phyloP scores from a whole-genome alignment of 169 alveolate species.

The Toxoplasma gondii region DNA sequence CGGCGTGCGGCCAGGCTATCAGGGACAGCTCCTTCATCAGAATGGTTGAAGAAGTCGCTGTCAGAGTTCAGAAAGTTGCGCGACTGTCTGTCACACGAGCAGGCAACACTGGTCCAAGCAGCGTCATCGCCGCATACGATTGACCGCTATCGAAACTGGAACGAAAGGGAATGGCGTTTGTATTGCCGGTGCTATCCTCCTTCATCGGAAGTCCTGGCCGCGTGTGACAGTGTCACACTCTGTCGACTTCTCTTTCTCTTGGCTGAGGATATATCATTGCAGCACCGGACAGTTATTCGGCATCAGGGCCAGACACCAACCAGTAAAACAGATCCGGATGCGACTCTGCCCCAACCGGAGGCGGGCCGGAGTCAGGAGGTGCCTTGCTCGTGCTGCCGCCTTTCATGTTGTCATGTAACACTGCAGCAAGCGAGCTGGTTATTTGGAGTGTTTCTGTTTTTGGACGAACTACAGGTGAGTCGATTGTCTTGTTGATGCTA shows the following conservation, averaged over 20 bases:
- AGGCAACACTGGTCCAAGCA: not conserved
- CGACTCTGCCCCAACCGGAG: not conserved
- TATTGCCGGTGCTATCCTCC: conserved; percentile 42
- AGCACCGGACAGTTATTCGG: not conserved
- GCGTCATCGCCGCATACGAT: not conserved
- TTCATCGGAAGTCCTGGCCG: not conserved
- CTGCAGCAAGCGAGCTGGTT: conserved; percentile 38
- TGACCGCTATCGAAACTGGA: not conserved
- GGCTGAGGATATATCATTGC: not conserved
- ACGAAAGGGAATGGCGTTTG: not conserved
- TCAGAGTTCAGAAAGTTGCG: not conserved
- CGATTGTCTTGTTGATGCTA: not conserved
- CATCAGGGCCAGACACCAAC: not conserved
- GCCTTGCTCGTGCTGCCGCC: conserved; percentile 25
- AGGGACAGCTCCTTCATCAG: not conserved
- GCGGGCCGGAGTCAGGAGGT: not conserved
- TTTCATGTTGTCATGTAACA: not conserved
- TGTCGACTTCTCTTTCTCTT: conserved; percentile 19
- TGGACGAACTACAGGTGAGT: conserved; percentile 32
- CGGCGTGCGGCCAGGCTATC: not conserved
- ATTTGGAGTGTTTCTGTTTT: not conserved
- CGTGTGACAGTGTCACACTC: conserved; percentile 10
- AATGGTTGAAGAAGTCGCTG: not conserved
- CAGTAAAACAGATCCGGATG: not conserved
- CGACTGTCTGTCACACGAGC: not conserved